Percentiles rank a stretch among this genome's conserved stretches.
Evolutionary conservation across 352 stramenopile genomes (phyloP).

Genomic region (Phytophthora gonapodyides): DNA sequence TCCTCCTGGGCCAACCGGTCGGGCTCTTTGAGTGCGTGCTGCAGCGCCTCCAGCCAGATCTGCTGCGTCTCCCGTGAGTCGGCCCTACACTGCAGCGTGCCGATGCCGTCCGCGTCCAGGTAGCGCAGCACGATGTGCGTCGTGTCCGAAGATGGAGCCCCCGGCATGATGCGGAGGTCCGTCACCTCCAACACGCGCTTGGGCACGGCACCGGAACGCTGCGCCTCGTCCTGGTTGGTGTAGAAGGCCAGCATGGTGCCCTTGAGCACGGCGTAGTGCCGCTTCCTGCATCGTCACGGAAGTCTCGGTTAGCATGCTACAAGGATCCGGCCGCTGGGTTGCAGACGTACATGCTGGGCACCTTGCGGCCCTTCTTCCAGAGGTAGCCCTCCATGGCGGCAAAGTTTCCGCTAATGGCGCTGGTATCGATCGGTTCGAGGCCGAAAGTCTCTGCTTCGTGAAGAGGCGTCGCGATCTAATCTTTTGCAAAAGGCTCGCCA

Average conservation of each 20-base stretch:
- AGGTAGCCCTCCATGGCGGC: slow-evolving; percentile 50
- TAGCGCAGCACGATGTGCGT: slow-evolving; percentile 35
- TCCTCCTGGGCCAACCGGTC: slow-evolving; percentile 76
- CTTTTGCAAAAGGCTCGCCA: background rate
- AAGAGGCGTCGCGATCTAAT: slow-evolving; percentile 17
- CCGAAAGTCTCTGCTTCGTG: background rate
- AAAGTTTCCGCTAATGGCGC: slow-evolving; percentile 7
- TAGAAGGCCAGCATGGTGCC: slow-evolving; percentile 80
- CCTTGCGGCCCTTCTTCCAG: slow-evolving; percentile 51
- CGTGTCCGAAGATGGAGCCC: slow-evolving; percentile 7
- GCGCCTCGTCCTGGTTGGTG: slow-evolving; percentile 51
- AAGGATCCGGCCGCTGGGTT: no score
- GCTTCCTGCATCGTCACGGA: slow-evolving; percentile 44
- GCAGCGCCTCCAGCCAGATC: slow-evolving; percentile 61
- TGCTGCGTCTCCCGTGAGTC: slow-evolving; percentile 61
- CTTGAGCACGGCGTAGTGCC: slow-evolving; percentile 75
- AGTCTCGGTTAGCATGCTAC: background rate
- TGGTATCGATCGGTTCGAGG: no score
- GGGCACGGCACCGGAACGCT: slow-evolving; percentile 42
- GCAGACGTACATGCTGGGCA: slow-evolving; percentile 49
- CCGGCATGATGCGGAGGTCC: slow-evolving; percentile 34
- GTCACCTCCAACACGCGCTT: slow-evolving; percentile 69
- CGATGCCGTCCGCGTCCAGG: slow-evolving; percentile 34
- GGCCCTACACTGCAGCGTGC: slow-evolving; percentile 56
- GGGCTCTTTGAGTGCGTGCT: slow-evolving; percentile 71